Evolutionary conservation across 2,329 filamentous ascomycete genomes (phyloP).

Genomic region (Fusarium graminum): DNA sequence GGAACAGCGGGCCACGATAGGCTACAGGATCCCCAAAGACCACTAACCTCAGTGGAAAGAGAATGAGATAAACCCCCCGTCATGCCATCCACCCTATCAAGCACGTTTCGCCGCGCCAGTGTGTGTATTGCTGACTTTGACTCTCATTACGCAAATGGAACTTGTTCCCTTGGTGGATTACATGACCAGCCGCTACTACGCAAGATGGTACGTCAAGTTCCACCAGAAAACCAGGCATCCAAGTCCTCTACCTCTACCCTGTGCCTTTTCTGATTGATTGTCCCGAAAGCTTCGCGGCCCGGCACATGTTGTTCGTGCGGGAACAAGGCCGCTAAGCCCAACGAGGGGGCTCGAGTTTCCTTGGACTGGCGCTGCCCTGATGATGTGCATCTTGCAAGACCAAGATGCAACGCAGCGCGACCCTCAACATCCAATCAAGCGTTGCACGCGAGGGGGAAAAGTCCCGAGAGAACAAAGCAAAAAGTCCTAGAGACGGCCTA

Average conservation of each 20-base stretch:
- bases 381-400: conserved; percentile 35
- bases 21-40: conserved; percentile 1
- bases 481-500: conserved; percentile 18
- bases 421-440: conserved; percentile 29
- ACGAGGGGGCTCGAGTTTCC: conserved; percentile 23
- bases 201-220: background rate
- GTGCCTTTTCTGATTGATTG: conserved; percentile 22
- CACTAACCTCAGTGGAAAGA: conserved; percentile 12
- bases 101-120: conserved; percentile 45
- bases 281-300: conserved; percentile 43
- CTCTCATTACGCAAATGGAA: conserved; percentile 42
- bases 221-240: background rate
- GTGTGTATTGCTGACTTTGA: conserved; percentile 35
- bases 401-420: background rate
- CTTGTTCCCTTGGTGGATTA: conserved; percentile 9
- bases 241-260: background rate
- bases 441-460: conserved; percentile 32
- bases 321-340: conserved; percentile 35
- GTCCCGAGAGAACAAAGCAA: conserved; percentile 35
- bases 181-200: background rate
- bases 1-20: conserved; percentile 22
- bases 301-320: conserved; percentile 39
- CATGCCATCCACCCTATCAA: conserved; percentile 46
- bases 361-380: conserved; percentile 13
- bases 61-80: conserved; percentile 15